Percentiles rank a stretch among this genome's conserved stretches.
Conservation (phyloP, 345 rosid species). For the Lepidium aucheri region DNA sequence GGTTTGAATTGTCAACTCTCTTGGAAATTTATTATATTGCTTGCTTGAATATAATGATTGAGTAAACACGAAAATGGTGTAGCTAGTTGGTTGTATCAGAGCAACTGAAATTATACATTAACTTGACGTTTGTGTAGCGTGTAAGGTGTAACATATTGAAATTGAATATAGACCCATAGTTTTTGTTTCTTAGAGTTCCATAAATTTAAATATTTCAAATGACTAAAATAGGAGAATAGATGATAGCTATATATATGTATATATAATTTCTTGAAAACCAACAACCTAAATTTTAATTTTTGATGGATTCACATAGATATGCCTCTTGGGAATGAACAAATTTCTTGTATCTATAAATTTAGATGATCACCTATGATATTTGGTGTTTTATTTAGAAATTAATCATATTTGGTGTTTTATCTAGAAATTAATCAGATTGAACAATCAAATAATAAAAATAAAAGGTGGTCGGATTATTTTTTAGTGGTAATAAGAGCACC, state of each 20-base stretch:
- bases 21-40: background rate
- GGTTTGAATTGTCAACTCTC: background rate
- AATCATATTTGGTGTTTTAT: background rate
- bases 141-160: background rate
- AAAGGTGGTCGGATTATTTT: too few species aligned
- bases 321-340: too few species aligned
- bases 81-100: background rate
- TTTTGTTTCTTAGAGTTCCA: background rate
- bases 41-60: slow-evolving; percentile 5
- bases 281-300: too few species aligned
- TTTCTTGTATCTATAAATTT: too few species aligned
- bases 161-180: background rate
- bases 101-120: background rate
- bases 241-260: too few species aligned
- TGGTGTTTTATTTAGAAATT: background rate
- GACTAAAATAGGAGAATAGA: background rate
- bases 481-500: too few species aligned
- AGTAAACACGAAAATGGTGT: background rate
- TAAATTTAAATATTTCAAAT: background rate
- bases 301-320: too few species aligned
- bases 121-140: background rate
- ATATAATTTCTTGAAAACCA: too few species aligned
- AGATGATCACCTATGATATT: too few species aligned
- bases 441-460: background rate
- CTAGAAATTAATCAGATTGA: background rate